Percentiles rank a stretch among this genome's conserved stretches.
Conservation (phyloP, 345 rosid genomes). For the Citrus mangshanensis region DNA sequence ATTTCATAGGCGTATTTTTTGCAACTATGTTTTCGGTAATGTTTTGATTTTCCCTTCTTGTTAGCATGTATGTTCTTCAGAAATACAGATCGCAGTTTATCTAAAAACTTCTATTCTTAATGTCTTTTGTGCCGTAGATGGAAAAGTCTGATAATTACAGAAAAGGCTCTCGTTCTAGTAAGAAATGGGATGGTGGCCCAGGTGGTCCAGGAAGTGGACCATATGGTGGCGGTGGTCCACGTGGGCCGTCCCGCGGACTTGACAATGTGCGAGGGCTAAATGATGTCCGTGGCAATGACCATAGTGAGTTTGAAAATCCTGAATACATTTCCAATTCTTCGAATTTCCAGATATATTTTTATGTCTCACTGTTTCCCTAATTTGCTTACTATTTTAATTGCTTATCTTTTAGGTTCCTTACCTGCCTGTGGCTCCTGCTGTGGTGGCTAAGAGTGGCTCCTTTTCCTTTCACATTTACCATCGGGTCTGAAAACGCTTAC, state of each 20-base stretch:
- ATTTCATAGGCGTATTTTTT: constrained; percentile 58
- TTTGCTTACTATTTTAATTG: neutral
- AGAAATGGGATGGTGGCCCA: constrained; percentile 86
- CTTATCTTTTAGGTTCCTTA: constrained; percentile 43
- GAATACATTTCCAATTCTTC: neutral
- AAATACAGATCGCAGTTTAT: neutral
- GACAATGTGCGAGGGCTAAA: constrained; percentile 65
- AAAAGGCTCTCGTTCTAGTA: constrained; percentile 62
- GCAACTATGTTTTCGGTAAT: constrained; percentile 73
- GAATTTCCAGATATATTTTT: neutral
- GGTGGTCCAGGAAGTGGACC: constrained; percentile 84
- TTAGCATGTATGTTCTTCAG: neutral
- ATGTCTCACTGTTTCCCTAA: neutral
- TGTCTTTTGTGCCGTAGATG: constrained; percentile 45
- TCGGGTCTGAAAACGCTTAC: neutral
- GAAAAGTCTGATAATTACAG: constrained; percentile 73
- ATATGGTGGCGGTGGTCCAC: constrained; percentile 52
- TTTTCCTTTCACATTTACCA: neutral
- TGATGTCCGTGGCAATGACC: constrained; percentile 55
- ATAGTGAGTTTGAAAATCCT: constrained; percentile 38
- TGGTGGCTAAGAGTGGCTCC: constrained; percentile 31
- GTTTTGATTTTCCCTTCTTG: neutral
- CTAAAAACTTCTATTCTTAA: neutral
- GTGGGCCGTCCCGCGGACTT: constrained; percentile 72
- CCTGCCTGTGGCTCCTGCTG: constrained; percentile 91